Evolutionary conservation across 2,329 filamentous ascomycete species (phyloP).

Genomic region (Cladosporium phlei): DNA sequence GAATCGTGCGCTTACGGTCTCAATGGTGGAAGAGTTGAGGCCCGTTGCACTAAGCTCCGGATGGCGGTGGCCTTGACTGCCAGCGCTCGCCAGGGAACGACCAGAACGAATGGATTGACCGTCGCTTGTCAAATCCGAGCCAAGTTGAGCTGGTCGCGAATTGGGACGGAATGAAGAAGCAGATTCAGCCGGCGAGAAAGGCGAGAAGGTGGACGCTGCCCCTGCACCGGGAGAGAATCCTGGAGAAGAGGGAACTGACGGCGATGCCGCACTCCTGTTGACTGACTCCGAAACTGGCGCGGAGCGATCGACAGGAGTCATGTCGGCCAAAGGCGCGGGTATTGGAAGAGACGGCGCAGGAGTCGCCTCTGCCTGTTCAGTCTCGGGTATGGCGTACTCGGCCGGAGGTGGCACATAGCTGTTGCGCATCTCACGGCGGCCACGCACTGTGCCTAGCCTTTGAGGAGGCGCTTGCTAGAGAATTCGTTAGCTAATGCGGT

Average conservation of each 20-base stretch:
- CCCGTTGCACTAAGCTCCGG: slow-evolving; percentile 75
- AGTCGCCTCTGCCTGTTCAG: slow-evolving; percentile 8
- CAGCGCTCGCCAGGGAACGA: slow-evolving; percentile 66
- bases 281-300: not conserved
- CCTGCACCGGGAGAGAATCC: slow-evolving; percentile 19
- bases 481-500: slow-evolving; percentile 17
- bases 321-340: not conserved
- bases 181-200: slow-evolving; percentile 24
- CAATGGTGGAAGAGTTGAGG: slow-evolving; percentile 82
- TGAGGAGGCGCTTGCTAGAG: slow-evolving; percentile 53
- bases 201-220: slow-evolving; percentile 26
- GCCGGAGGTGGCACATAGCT: slow-evolving; percentile 53
- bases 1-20: slow-evolving; percentile 83
- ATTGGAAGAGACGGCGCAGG: slow-evolving; percentile 12
- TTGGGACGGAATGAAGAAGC: slow-evolving; percentile 29
- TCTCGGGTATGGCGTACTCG: slow-evolving; percentile 1
- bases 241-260: slow-evolving; percentile 17
- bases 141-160: slow-evolving; percentile 27
- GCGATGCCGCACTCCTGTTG: not conserved
- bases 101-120: slow-evolving; percentile 88
- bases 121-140: slow-evolving; percentile 61
- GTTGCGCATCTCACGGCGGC: slow-evolving; percentile 85
- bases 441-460: slow-evolving; percentile 68
- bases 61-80: slow-evolving; percentile 63
- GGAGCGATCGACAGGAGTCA: not conserved